These are phyloP conservation scores for Erysimum cheiranthoides DNA, from an alignment of 345 rosid species.

Conservation along the genomic window DNA sequence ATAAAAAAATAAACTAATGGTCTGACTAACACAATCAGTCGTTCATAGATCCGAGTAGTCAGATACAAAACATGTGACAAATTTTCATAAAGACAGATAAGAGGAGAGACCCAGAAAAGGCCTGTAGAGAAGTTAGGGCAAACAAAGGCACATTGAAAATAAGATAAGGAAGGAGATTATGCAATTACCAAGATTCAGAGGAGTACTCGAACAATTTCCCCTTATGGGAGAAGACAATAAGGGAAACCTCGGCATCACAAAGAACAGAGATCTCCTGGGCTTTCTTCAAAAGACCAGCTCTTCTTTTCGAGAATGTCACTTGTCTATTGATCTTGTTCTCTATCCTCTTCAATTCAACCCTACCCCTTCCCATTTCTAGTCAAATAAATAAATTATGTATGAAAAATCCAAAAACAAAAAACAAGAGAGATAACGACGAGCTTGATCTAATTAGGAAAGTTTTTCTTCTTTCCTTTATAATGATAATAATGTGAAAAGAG, in stretches of 20 bases:
- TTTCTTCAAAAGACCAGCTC: constrained; percentile 70
- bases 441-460: constrained; percentile 38
- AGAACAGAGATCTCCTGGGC: constrained; percentile 77
- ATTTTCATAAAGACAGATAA: background rate
- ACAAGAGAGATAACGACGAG: constrained; percentile 21
- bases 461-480: constrained; percentile 22
- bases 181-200: constrained; percentile 55
- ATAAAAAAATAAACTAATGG: background rate
- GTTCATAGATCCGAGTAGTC: constrained; percentile 22
- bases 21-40: background rate
- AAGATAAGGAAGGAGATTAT: background rate
- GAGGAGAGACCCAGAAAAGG: background rate
- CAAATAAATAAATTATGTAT: constrained; percentile 3
- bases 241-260: constrained; percentile 72
- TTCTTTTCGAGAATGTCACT: constrained; percentile 73
- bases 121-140: constrained; percentile 17
- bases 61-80: constrained; percentile 6
- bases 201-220: constrained; percentile 73
- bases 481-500: constrained; percentile 7
- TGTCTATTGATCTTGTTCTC: constrained; percentile 77
- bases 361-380: constrained; percentile 69
- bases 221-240: constrained; percentile 70
- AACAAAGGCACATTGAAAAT: constrained; percentile 9
- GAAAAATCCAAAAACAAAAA: constrained; percentile 44
- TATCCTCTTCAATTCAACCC: constrained; percentile 79